Evolutionary conservation across 116 monocot genomes (phyloP).

Genomic region (Phalaenopsis hybrid): DNA sequence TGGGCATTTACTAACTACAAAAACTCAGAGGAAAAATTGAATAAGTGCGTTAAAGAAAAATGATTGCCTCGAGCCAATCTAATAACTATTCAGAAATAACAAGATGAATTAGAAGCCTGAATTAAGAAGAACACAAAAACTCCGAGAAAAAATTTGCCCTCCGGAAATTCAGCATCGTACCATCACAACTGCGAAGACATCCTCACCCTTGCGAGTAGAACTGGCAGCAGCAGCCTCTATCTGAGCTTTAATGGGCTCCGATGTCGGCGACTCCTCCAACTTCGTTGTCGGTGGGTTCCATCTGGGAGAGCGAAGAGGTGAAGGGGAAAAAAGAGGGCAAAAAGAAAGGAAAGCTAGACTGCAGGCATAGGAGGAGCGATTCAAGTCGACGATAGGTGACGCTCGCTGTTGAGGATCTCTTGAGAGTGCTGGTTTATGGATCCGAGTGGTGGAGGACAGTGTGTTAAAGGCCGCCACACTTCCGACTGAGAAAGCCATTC

Average conservation of each 20-base stretch:
- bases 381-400: not conserved
- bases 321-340: not conserved
- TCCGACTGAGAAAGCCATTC: slow-evolving; percentile 1
- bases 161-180: slow-evolving; percentile 19
- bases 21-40: not conserved
- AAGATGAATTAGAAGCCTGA: not conserved
- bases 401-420: not conserved
- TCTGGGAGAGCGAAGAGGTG: slow-evolving; percentile 1
- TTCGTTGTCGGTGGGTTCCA: slow-evolving; percentile 25
- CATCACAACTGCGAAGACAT: slow-evolving; percentile 93
- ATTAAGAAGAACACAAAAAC: slow-evolving; percentile 1
- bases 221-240: slow-evolving; percentile 41
- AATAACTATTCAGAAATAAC: slow-evolving; percentile 7
- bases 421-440: not conserved
- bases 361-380: not conserved
- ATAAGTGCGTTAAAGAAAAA: not conserved
- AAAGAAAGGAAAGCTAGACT: not conserved
- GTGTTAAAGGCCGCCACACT: not conserved
- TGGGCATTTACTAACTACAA: not conserved
- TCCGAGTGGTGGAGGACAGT: not conserved
- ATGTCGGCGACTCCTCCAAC: slow-evolving; percentile 13
- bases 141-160: not conserved
- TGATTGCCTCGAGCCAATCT: slow-evolving; percentile 73
- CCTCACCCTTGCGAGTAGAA: slow-evolving; percentile 50
- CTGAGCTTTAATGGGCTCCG: slow-evolving; percentile 71